Evolutionary conservation across 164 flowering plant genomes (phyloP).

Genomic region (Dillenia suffruticosa): DNA sequence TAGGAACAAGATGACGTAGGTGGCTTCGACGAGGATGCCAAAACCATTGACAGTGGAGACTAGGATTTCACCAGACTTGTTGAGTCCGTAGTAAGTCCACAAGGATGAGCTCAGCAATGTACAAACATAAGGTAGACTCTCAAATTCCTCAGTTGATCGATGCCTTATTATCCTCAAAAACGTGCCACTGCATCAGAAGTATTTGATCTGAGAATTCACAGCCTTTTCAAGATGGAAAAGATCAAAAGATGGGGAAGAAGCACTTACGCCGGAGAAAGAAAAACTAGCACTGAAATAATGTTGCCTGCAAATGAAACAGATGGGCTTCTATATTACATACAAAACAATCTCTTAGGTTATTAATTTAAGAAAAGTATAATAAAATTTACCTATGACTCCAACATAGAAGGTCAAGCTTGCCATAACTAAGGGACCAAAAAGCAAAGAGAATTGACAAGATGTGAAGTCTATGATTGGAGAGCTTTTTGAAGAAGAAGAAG

Average conservation of each 20-base stretch:
- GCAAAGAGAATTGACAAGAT: too few relatives aligned
- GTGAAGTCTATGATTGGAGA: too few relatives aligned
- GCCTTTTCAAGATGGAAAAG: too few relatives aligned
- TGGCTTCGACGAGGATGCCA: conserved; percentile 32
- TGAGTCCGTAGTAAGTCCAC: conserved; percentile 56
- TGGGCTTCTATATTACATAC: background rate
- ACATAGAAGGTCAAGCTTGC: conserved; percentile 19
- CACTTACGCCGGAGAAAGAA: conserved; percentile 56
- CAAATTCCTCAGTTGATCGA: conserved; percentile 48
- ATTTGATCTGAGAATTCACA: background rate
- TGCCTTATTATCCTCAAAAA: conserved; percentile 42
- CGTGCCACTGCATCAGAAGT: conserved; percentile 24
- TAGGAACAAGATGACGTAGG: conserved; percentile 42
- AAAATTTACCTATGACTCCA: conserved; percentile 29
- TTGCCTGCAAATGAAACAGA: conserved; percentile 40
- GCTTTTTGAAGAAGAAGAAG: too few relatives aligned
- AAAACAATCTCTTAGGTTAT: background rate
- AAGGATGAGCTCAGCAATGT: conserved; percentile 32
- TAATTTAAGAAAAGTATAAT: background rate
- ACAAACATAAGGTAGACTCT: conserved; percentile 54
- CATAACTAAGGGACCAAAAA: conserved; percentile 2
- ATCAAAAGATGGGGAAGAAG: background rate
- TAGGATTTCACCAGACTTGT: conserved; percentile 36
- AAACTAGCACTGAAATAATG: conserved; percentile 43
- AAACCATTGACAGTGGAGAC: conserved; percentile 61